A percentile compares a stretch with the other conserved stretches of the same genome.
Conservation (phyloP, 73 alveolate species). For the Paramecium sonneborni region DNA sequence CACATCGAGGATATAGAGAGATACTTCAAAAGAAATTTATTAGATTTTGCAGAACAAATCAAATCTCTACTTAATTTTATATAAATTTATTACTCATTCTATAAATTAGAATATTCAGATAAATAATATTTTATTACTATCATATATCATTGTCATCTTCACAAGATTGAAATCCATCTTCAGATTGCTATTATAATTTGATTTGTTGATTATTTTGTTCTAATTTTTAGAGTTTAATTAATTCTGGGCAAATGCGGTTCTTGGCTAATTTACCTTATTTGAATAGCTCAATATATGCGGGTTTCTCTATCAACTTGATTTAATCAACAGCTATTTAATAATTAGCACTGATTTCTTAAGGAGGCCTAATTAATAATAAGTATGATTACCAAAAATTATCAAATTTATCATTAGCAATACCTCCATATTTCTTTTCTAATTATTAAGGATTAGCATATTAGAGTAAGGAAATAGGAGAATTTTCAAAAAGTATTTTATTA, state of each 20-base stretch:
- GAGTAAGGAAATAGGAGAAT: background rate
- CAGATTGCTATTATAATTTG: background rate
- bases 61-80: background rate
- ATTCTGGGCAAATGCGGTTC: background rate
- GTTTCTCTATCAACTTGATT: background rate
- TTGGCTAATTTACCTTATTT: background rate
- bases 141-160: background rate
- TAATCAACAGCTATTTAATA: background rate
- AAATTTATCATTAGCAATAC: background rate
- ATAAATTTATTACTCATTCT: background rate
- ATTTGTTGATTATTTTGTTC: background rate
- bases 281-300: background rate
- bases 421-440: conserved; percentile 60
- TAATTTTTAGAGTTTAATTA: background rate
- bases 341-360: background rate
- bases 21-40: background rate
- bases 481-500: background rate
- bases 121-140: background rate
- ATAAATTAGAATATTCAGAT: background rate
- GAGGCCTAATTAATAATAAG: background rate
- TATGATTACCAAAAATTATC: background rate
- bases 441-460: conserved; percentile 26
- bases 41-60: background rate
- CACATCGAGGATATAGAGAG: background rate
- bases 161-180: background rate